Evolutionary conservation across 2,329 filamentous ascomycete species (phyloP), one percentile per base, ranked within the genome.

Genomic region (Pseudocercospora cruenta): DNA sequence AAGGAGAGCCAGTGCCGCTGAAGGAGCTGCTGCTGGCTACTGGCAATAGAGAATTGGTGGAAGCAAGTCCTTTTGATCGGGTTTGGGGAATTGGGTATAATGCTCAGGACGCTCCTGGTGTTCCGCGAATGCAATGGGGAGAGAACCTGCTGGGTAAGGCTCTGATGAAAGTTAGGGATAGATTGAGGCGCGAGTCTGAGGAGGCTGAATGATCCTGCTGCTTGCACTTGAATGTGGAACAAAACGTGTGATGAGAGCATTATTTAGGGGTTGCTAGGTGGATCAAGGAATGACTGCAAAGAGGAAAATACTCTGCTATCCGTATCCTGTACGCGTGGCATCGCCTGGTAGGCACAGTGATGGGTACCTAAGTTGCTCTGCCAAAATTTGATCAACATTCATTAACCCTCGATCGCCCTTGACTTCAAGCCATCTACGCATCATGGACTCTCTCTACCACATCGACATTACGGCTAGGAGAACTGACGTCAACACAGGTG

Each of bases 11-110:
- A 9, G 16, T 62, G 43, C 33, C 43, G 10, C 24, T 69, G 43
- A 67, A 51, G 45, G 59, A 49, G 6, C 14, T 58, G 19, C 33
- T 70, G 26, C 26, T 70, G 55, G 58, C 60, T 16, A 70, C 70
- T 26, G 66, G 64, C 0, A 58, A 63, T 14, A 21, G 63, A n/a
- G 64, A 67, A 36, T 26, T 70, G 54, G 62, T 63, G 1, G 64
- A 67, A n/a, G 70, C 70, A 5, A 69, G 64, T 51, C 63, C 66
- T 4, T 63, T 49, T 57, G 68, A 69, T 55, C 36, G 57, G 7
- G 65, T 70, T 7, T 71, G 70, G 70, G 70, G 70, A 0, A 69
- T 70, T 45, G 68, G 70, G 0, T 70, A 62, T 19, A 24, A 26
- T n/a, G 67, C 60, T 19, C 45, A 55, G 45, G 53, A 64, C 8